Conservation (phyloP, 768 basidiomycete genomes). For the Lepiota venenata region DNA sequence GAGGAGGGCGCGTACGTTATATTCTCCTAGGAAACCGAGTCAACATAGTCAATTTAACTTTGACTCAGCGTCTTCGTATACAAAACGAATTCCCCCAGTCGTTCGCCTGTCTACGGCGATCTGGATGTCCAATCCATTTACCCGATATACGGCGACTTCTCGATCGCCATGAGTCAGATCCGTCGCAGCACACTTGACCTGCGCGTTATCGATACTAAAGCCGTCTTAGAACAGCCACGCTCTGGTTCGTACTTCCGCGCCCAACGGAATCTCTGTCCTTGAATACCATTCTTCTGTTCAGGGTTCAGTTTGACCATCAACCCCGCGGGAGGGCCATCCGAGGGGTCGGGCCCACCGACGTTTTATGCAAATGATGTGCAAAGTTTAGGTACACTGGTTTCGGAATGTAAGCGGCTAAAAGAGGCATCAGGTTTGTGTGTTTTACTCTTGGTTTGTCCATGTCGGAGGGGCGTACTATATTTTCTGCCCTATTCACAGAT, state of each 20-base stretch:
- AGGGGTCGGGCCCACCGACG: conserved; percentile 29
- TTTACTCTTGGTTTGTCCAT: not conserved
- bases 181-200: conserved; percentile 35
- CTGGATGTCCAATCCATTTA: conserved; percentile 47
- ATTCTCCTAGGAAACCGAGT: conserved; percentile 10
- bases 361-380: conserved; percentile 48
- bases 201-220: conserved; percentile 17
- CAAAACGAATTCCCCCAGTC: conserved; percentile 28
- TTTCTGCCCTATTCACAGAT: conserved; percentile 12
- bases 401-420: conserved; percentile 57
- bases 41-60: conserved; percentile 10
- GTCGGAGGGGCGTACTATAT: not conserved
- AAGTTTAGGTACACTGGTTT: conserved; percentile 41
- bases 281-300: conserved; percentile 18
- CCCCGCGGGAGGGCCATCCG: conserved; percentile 33
- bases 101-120: conserved; percentile 22
- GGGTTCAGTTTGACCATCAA: conserved; percentile 55
- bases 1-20: conserved; percentile 51
- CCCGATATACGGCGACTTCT: conserved; percentile 55
- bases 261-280: conserved; percentile 1
- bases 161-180: conserved; percentile 56
- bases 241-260: conserved; percentile 31
- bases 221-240: conserved; percentile 30
- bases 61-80: conserved; percentile 45
- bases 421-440: conserved; percentile 40